These are phyloP conservation scores for Clathrospora elynae DNA, from an alignment of 2,329 filamentous ascomycete genomes.

Conservation along the genomic window DNA sequence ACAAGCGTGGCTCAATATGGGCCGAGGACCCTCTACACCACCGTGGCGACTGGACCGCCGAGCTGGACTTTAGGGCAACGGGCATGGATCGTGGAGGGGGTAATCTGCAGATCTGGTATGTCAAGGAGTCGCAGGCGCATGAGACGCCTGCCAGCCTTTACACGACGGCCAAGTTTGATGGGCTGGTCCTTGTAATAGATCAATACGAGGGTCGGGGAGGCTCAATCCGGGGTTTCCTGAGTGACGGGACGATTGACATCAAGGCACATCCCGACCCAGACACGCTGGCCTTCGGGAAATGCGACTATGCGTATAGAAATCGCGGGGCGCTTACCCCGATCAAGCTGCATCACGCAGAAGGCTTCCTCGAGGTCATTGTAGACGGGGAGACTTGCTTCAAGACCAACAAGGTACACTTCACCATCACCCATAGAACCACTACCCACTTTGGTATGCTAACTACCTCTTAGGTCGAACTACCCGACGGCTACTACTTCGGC, in stretches of 20 bases:
- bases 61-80: constrained; percentile 85
- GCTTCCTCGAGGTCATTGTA: constrained; percentile 75
- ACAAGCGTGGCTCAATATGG: constrained; percentile 84
- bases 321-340: constrained; percentile 81
- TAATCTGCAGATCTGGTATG: constrained; percentile 93
- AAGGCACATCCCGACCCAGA: constrained; percentile 77
- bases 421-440: background rate
- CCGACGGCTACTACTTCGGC: constrained; percentile 81
- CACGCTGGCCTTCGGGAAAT: constrained; percentile 89
- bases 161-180: constrained; percentile 83
- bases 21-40: constrained; percentile 64
- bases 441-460: constrained; percentile 7
- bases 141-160: constrained; percentile 80
- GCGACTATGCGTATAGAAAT: constrained; percentile 89
- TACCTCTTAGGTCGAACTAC: constrained; percentile 67
- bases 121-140: constrained; percentile 66
- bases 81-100: constrained; percentile 85
- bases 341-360: constrained; percentile 70
- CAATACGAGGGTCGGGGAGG: constrained; percentile 78
- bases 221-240: constrained; percentile 88
- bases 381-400: constrained; percentile 85
- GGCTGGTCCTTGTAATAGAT: constrained; percentile 85
- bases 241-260: constrained; percentile 85
- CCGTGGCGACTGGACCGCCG: constrained; percentile 75
- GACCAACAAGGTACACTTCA: constrained; percentile 63